phyloP scores from a whole-genome alignment of 1,284 basidiomycete genomes.

The Sanguinoderma infundibulare region DNA sequence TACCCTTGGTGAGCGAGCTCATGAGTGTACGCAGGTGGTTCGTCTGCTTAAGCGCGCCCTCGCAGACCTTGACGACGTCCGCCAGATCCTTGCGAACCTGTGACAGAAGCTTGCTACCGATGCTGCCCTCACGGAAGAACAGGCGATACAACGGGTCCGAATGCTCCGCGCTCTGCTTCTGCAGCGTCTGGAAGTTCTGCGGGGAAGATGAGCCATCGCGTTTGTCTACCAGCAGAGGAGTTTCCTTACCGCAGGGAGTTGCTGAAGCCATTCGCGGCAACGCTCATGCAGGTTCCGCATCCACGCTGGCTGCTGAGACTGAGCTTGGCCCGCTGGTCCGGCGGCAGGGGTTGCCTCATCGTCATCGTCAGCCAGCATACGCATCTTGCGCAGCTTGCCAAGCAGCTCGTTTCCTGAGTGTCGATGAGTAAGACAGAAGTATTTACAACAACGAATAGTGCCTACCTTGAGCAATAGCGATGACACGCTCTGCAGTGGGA shows the following conservation, averaged over 20 bases:
- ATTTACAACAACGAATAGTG: not conserved
- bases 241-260: conserved; percentile 71
- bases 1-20: conserved; percentile 88
- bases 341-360: conserved; percentile 63
- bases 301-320: conserved; percentile 86
- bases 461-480: conserved; percentile 88
- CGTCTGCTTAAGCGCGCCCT: conserved; percentile 90
- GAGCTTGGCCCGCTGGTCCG: conserved; percentile 56
- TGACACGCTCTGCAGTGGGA: conserved; percentile 88
- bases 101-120: conserved; percentile 77
- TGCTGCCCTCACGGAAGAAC: conserved; percentile 86
- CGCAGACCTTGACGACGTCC: conserved; percentile 84
- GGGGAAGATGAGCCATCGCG: not conserved
- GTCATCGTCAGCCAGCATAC: conserved; percentile 88
- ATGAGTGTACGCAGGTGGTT: conserved; percentile 90
- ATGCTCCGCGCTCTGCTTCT: conserved; percentile 69
- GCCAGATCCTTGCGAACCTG: conserved; percentile 82
- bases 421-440: not conserved
- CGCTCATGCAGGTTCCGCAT: conserved; percentile 85
- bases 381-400: conserved; percentile 89
- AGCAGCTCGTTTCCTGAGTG: conserved; percentile 78
- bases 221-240: not conserved
- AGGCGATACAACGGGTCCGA: conserved; percentile 87
- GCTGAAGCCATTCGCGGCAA: conserved; percentile 81
- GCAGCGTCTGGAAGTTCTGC: conserved; percentile 66